Base-by-base conservation (phyloP, 2,329 filamentous ascomycete species). In the Fusarium fracticaudum region DNA sequence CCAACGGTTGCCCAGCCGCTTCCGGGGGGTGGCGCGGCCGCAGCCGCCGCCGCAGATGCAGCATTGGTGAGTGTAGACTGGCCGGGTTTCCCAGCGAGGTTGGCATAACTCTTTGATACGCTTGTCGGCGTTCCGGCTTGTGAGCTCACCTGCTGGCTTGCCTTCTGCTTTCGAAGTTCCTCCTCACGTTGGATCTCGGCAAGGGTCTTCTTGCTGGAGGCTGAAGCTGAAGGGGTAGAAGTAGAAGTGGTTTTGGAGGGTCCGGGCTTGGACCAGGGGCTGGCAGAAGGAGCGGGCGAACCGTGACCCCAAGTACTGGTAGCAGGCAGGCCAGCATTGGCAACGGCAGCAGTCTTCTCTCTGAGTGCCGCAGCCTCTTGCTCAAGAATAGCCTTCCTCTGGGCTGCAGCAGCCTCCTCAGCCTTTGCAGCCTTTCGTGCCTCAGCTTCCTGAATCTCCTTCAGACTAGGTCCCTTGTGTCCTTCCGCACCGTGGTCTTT, bases 161-260 rank as follows among this genome's bases (percentile, higher is more conserved):
- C 89, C 81, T 93, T 94, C 78, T 93, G 91, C 87, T 99, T 99
- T 74, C 81, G 80, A 29, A 77, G 73, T 80, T 98, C 96, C 80
- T 99, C 96, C 84, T 99, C 96, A 72, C 95, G 95, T 82, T 98
- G 96, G 67, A 99, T 98, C 76, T 98, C 96, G 31, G 95, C 94
- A 50, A 98, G 87, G 0, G 95, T 98, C 89, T 98, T 98, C 87
- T 97, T 96, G 84, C 85, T 81, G 78, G 84, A 72, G 15, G 78
- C 58, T 3, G 81, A 60, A 20, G 66, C 60, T 18, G 77, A 54
- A 15, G 66, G 61, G 6, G 79, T 77, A 3, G 78, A 69, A 11
- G 74, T 76, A 35, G 78, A 71, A 10, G 77, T 65, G 31, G 77
- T 79, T 80, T 89, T 90, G 48, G 80, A 78, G 7, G 85, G 83